phyloP scores from a whole-genome alignment of 2,329 filamentous ascomycete genomes.

The Colletotrichum abscissum region DNA sequence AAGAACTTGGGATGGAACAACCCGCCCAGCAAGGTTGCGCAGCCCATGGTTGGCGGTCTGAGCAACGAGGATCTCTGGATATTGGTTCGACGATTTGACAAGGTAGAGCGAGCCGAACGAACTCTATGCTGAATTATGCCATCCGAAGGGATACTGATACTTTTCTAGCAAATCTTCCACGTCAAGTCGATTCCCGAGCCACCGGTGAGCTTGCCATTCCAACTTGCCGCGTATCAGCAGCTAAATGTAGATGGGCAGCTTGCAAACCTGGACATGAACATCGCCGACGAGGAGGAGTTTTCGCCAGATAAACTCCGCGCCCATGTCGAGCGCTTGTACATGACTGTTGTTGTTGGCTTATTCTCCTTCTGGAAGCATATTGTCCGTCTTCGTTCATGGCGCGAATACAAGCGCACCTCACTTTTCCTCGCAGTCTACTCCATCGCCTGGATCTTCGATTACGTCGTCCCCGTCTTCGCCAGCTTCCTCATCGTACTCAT shows the following conservation, averaged over 20 bases:
- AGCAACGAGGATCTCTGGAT: slow-evolving; percentile 81
- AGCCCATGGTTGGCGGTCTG: slow-evolving; percentile 74
- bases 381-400: slow-evolving; percentile 82
- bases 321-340: slow-evolving; percentile 84
- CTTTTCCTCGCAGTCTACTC: slow-evolving; percentile 68
- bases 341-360: slow-evolving; percentile 77
- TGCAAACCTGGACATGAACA: slow-evolving; percentile 81
- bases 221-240: slow-evolving; percentile 41
- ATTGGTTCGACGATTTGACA: slow-evolving; percentile 78
- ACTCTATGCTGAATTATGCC: slow-evolving; percentile 28
- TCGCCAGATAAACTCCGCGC: slow-evolving; percentile 84
- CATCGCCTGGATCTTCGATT: slow-evolving; percentile 77
- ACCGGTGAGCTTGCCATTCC: slow-evolving; percentile 51
- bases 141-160: slow-evolving; percentile 41
- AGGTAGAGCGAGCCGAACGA: slow-evolving; percentile 44
- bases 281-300: slow-evolving; percentile 85
- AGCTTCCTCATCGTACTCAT: slow-evolving; percentile 73
- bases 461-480: slow-evolving; percentile 73
- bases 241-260: slow-evolving; percentile 46
- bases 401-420: slow-evolving; percentile 75
- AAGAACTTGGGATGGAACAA: slow-evolving; percentile 78
- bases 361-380: slow-evolving; percentile 79
- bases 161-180: slow-evolving; percentile 63
- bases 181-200: slow-evolving; percentile 71
- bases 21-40: slow-evolving; percentile 63